phyloP scores from a whole-genome alignment of 177 flowering plant genomes.

The Vitis hybrid region DNA sequence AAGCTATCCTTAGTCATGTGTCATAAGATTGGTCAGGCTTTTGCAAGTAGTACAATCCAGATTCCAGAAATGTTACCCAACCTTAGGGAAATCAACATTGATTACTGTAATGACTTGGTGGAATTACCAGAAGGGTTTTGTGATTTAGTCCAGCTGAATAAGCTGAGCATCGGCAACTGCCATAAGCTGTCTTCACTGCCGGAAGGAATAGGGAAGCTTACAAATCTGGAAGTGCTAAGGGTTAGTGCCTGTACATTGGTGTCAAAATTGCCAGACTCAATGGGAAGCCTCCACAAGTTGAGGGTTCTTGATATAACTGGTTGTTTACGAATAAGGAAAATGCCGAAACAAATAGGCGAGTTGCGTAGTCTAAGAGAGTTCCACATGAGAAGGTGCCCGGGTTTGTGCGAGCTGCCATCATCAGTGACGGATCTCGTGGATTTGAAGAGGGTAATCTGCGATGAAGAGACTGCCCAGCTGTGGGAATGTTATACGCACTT shows the following conservation, averaged over 20 bases:
- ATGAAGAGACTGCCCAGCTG: conserved; percentile 29
- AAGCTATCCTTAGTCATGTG: conserved; percentile 46
- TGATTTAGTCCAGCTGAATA: conserved; percentile 23
- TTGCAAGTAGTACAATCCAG: conserved; percentile 2
- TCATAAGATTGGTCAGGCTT: conserved; percentile 27
- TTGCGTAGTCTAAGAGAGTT: conserved; percentile 23
- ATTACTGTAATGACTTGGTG: conserved; percentile 38
- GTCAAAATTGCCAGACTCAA: conserved; percentile 33
- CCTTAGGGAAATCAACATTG: conserved; percentile 39
- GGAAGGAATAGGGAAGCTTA: conserved; percentile 21
- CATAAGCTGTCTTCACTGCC: conserved; percentile 20
- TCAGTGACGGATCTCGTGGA: conserved; percentile 23
- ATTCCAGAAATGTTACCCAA: conserved; percentile 27
- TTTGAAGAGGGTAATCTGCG: conserved; percentile 35
- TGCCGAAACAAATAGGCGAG: conserved; percentile 40
- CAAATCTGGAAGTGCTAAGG: conserved; percentile 34
- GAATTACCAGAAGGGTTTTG: conserved; percentile 39
- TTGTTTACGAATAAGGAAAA: conserved; percentile 22
- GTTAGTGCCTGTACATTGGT: conserved; percentile 43
- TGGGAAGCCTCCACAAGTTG: conserved; percentile 30
- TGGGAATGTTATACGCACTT: conserved; percentile 28
- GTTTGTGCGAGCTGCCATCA: conserved; percentile 30
- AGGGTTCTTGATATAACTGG: conserved; percentile 39
- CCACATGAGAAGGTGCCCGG: conserved; percentile 39
- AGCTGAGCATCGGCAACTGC: conserved; percentile 44